Evolutionary conservation across 2,329 filamentous ascomycete species (phyloP).

Genomic region (Verticillium albo-atrum): DNA sequence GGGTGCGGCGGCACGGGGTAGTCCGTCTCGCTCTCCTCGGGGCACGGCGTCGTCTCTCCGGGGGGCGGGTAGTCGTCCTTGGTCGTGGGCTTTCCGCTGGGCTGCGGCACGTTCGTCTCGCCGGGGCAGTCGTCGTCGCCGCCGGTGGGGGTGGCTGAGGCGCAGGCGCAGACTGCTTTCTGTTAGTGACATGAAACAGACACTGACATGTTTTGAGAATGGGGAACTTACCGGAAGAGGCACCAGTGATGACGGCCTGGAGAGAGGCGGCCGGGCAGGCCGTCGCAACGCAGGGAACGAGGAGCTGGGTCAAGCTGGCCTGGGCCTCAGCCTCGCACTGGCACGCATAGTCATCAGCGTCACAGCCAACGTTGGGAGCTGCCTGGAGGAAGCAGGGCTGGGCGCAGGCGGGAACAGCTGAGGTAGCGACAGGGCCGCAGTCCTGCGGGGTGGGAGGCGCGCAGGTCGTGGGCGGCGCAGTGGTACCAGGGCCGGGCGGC

Average conservation of each 20-base stretch:
- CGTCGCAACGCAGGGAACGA: slow-evolving; percentile 22
- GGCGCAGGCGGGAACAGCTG: slow-evolving; percentile 21
- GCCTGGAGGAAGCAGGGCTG: slow-evolving; percentile 21
- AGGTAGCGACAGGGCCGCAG: slow-evolving; percentile 19
- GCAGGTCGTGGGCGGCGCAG: background rate
- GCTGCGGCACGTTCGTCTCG: background rate
- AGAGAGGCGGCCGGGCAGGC: slow-evolving; percentile 17
- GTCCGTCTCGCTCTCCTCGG: background rate
- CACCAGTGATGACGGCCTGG: slow-evolving; percentile 20
- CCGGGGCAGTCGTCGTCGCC: background rate
- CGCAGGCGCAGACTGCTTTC: background rate
- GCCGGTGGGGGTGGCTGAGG: background rate
- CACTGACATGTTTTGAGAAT: background rate
- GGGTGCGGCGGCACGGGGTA: background rate
- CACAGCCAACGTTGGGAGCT: slow-evolving; percentile 21
- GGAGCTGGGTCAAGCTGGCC: slow-evolving; percentile 15
- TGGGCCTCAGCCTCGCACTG: slow-evolving; percentile 19
- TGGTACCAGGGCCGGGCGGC: background rate
- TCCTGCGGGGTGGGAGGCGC: slow-evolving; percentile 3
- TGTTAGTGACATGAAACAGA: background rate
- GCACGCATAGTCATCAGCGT: slow-evolving; percentile 19
- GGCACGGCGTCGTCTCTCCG: background rate
- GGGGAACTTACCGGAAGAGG: slow-evolving; percentile 5
- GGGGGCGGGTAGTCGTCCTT: background rate
- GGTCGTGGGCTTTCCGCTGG: background rate